phyloP scores from a whole-genome alignment of 768 basidiomycete genomes.

The Lactifluus volemus region DNA sequence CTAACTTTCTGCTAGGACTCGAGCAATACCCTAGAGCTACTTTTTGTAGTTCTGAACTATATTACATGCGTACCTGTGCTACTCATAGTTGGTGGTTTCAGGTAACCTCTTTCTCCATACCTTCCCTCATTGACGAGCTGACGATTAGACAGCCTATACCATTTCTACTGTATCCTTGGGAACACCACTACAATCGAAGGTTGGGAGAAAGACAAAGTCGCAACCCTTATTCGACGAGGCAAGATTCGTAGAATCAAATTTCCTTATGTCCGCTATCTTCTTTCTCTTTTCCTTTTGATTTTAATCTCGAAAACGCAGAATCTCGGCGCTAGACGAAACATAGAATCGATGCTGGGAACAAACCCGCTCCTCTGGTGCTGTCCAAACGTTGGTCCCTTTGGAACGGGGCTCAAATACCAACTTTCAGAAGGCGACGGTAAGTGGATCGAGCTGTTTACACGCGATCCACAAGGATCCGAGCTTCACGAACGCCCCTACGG shows the following conservation, averaged over 20 bases:
- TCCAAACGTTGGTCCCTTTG: slow-evolving; percentile 50
- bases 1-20: slow-evolving; percentile 44
- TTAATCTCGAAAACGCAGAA: slow-evolving; percentile 43
- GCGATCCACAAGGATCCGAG: neutral
- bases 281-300: neutral
- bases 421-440: slow-evolving; percentile 67
- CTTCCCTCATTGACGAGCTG: slow-evolving; percentile 8
- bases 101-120: slow-evolving; percentile 34
- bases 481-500: neutral
- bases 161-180: slow-evolving; percentile 62
- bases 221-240: slow-evolving; percentile 74
- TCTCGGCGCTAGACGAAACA: slow-evolving; percentile 64
- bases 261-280: slow-evolving; percentile 63
- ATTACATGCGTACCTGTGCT: slow-evolving; percentile 79
- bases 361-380: slow-evolving; percentile 80
- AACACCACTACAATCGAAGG: slow-evolving; percentile 97
- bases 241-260: slow-evolving; percentile 88
- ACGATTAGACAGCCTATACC: slow-evolving; percentile 59
- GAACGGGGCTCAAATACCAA: slow-evolving; percentile 71
- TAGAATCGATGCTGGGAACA: slow-evolving; percentile 67
- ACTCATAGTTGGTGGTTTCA: slow-evolving; percentile 83
- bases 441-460: slow-evolving; percentile 41
- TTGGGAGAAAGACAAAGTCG: slow-evolving; percentile 95
- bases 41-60: slow-evolving; percentile 86
- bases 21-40: slow-evolving; percentile 56